Percentiles rank a stretch among this genome's conserved stretches.
These are phyloP conservation scores for Colletotrichum neosansevieriae DNA, from an alignment of 2,329 filamentous ascomycete species.

Conservation along the genomic window DNA sequence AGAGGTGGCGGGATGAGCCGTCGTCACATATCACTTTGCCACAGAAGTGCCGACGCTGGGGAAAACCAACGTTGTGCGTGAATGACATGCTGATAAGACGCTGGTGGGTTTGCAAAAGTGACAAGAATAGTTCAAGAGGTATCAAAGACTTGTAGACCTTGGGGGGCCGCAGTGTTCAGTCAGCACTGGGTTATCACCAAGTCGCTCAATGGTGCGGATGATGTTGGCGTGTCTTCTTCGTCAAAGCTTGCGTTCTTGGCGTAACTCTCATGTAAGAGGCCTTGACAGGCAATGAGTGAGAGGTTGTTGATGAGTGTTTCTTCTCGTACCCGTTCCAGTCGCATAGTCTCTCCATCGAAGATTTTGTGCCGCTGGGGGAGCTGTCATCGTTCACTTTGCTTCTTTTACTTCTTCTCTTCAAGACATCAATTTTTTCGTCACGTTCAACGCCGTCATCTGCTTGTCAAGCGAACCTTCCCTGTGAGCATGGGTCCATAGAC, in stretches of 20 bases:
- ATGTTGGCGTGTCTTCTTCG: neutral
- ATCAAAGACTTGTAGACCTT: neutral
- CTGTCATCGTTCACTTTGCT: too few relatives aligned
- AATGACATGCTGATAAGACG: neutral
- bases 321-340: neutral
- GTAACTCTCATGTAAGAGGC: constrained; percentile 4
- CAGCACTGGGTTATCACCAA: neutral
- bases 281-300: neutral
- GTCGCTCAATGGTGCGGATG: neutral
- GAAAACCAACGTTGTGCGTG: neutral
- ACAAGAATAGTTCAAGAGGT: constrained; percentile 14
- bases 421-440: too few relatives aligned
- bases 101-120: neutral
- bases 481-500: too few relatives aligned
- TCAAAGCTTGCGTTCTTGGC: constrained; percentile 7
- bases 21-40: constrained; percentile 12
- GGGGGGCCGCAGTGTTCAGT: neutral
- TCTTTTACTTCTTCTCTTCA: too few relatives aligned
- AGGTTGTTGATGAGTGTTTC: neutral
- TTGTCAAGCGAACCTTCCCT: too few relatives aligned
- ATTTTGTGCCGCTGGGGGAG: too few relatives aligned
- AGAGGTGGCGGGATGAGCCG: constrained; percentile 4
- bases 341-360: too few relatives aligned
- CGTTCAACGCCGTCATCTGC: too few relatives aligned
- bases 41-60: neutral